phyloP scores from a whole-genome alignment of 164 flowering plant species.

The Tetracentron sinense region DNA sequence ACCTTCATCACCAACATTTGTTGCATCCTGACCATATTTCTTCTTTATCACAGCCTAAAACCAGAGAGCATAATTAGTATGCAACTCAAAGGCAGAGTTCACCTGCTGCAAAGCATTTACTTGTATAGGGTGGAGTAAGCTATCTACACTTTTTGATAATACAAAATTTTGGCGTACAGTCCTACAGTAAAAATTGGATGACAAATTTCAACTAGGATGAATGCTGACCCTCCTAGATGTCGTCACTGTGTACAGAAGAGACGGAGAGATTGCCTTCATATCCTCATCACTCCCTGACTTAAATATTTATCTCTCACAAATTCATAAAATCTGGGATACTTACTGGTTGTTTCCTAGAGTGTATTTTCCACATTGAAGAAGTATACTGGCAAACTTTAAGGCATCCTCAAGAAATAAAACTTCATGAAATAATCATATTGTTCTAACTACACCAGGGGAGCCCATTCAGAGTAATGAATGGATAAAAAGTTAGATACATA shows the following conservation, averaged over 20 bases:
- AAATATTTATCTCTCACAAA: no score
- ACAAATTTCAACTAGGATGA: no score
- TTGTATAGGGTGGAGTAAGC: no score
- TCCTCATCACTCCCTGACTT: no score
- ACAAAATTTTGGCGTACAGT: no score
- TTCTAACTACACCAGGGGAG: neutral
- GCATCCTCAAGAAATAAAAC: neutral
- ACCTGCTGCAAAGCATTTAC: no score
- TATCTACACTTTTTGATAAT: no score
- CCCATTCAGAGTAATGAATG: neutral
- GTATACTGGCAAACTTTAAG: neutral
- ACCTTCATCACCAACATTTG: slow-evolving; percentile 97
- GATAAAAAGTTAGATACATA: slow-evolving; percentile 5
- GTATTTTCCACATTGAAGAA: neutral
- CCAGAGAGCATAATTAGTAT: neutral
- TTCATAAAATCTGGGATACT: no score
- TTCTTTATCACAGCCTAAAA: slow-evolving; percentile 74
- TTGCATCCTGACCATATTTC: slow-evolving; percentile 93
- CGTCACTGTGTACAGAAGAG: no score
- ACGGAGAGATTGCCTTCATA: no score
- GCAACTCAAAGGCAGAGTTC: neutral
- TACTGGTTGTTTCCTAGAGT: neutral
- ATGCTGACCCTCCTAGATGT: no score
- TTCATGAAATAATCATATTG: neutral
- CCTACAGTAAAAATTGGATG: no score